A percentile compares a stretch with the other conserved stretches of the same genome.
These are phyloP conservation scores for Thelonectria blattea DNA, from an alignment of 2,329 filamentous ascomycete species.

Conservation along the genomic window DNA sequence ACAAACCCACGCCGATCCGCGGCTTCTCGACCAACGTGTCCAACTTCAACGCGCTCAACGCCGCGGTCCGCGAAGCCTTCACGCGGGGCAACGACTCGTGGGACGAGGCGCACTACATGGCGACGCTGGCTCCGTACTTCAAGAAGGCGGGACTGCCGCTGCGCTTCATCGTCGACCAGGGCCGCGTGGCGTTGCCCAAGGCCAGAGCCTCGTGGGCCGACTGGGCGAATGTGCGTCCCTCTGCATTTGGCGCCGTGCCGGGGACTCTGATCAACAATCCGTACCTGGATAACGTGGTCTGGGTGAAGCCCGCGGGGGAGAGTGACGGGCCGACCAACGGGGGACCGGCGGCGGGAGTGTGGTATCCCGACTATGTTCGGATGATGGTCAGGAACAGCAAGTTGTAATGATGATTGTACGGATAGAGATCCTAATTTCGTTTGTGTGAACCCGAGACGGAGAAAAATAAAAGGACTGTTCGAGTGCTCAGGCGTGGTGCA, in stretches of 20 bases:
- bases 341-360: conserved; percentile 6
- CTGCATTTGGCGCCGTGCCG: conserved; percentile 3
- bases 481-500: too few species aligned
- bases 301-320: conserved; percentile 16
- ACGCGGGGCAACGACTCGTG: conserved; percentile 2
- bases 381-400: conserved; percentile 18
- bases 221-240: conserved; percentile 8
- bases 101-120: conserved; percentile 17
- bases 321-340: conserved; percentile 9
- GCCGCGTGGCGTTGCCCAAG: conserved; percentile 10
- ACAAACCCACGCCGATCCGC: conserved; percentile 3
- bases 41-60: conserved; percentile 15
- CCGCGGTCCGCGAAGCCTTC: neutral
- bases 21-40: conserved; percentile 17
- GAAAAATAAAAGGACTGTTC: too few species aligned
- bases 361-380: conserved; percentile 14
- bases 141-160: conserved; percentile 3
- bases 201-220: conserved; percentile 3
- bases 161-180: conserved; percentile 19
- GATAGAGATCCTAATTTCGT: neutral
- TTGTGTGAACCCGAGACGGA: too few species aligned
- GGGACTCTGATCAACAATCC: conserved; percentile 2
- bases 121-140: neutral
- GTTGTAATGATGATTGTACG: neutral
- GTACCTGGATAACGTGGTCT: conserved; percentile 15